Percentiles rank a stretch among this genome's conserved stretches.
Conservation (phyloP, 495 filamentous ascomycete genomes). For the Apiosordaria backusii region DNA sequence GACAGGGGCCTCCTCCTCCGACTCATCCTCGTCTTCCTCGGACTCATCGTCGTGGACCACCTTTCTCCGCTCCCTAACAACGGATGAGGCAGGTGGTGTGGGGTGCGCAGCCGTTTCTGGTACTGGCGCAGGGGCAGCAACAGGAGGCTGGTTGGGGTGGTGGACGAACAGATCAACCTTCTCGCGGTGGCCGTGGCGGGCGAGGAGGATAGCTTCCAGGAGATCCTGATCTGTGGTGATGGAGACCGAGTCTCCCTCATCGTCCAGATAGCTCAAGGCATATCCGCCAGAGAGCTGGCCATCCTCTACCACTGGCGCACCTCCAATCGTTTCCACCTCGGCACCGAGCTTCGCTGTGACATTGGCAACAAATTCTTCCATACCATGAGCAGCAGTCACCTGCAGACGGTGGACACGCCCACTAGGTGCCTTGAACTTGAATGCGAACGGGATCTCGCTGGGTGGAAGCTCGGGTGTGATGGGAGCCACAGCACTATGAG, state of each 20-base stretch:
- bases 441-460: conserved; percentile 79
- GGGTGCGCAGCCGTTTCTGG: conserved; percentile 38
- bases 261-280: conserved; percentile 93
- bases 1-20: conserved; percentile 55
- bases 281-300: conserved; percentile 79
- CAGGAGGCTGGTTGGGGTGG: conserved; percentile 80
- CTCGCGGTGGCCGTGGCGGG: conserved; percentile 69
- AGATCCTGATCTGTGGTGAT: conserved; percentile 96
- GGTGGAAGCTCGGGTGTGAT: conserved; percentile 41
- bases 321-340: conserved; percentile 86
- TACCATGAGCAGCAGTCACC: conserved; percentile 72
- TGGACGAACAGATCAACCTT: conserved; percentile 98
- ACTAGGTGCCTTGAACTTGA: conserved; percentile 99
- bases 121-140: conserved; percentile 66
- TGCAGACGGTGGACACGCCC: conserved; percentile 93
- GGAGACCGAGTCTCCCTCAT: conserved; percentile 95
- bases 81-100: conserved; percentile 53
- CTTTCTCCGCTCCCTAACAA: conserved; percentile 56
- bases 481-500: conserved; percentile 54
- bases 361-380: conserved; percentile 72
- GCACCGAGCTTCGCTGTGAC: conserved; percentile 81
- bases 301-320: conserved; percentile 68
- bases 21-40: conserved; percentile 48
- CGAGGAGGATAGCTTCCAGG: conserved; percentile 80
- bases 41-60: conserved; percentile 59